These are phyloP conservation scores for Backusella luteola DNA, from an alignment of 192 early-diverging fungal genomes.

Conservation along the genomic window DNA sequence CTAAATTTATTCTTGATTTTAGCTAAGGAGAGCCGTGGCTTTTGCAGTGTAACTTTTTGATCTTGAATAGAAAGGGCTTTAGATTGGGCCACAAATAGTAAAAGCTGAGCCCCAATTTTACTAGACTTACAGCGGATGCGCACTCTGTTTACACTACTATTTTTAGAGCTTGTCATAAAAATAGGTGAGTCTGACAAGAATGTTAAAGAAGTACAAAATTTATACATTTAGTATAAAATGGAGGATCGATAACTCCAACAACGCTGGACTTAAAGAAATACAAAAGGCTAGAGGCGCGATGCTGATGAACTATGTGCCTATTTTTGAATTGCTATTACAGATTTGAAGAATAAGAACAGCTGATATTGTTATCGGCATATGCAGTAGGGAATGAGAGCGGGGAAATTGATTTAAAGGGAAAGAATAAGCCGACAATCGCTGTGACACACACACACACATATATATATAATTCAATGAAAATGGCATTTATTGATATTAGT, in stretches of 20 bases:
- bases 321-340: neutral
- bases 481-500: neutral
- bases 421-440: neutral
- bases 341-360: neutral
- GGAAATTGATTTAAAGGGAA: neutral
- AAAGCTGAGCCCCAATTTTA: constrained; percentile 4
- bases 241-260: no score
- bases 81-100: neutral
- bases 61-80: constrained; percentile 1
- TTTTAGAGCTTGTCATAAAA: neutral
- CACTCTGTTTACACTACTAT: neutral
- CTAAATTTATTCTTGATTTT: neutral
- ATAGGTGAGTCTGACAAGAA: neutral
- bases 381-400: neutral
- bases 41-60: constrained; percentile 1
- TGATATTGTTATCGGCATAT: neutral
- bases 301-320: neutral
- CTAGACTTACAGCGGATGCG: neutral
- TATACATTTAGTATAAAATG: no score
- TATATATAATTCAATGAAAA: no score
- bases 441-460: no score
- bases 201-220: neutral
- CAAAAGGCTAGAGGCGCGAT: no score
- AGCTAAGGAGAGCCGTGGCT: neutral
- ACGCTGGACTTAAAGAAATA: no score